These are phyloP conservation scores for Alternaria sp. DNA, from an alignment of 2,329 filamentous ascomycete species.

Conservation along the genomic window DNA sequence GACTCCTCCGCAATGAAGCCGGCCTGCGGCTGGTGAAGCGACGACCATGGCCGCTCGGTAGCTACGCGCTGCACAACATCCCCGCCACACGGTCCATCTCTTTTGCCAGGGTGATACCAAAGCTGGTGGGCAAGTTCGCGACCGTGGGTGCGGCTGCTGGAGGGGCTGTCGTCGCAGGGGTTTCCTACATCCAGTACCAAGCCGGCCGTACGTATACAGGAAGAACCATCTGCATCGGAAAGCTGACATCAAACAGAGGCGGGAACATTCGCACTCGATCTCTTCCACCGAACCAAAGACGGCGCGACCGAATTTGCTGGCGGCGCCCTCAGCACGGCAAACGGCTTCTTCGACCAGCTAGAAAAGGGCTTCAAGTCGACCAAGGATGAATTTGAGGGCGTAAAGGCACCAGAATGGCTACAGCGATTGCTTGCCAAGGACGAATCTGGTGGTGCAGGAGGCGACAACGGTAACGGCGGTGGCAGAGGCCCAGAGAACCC, in stretches of 20 bases:
- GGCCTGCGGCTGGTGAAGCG: constrained; percentile 53
- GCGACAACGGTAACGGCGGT: constrained; percentile 47
- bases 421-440: constrained; percentile 69
- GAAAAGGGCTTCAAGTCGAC: constrained; percentile 83
- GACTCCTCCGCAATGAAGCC: constrained; percentile 49
- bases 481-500: constrained; percentile 57
- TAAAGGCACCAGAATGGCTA: constrained; percentile 78
- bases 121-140: constrained; percentile 87
- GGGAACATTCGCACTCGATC: constrained; percentile 78
- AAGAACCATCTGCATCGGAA: not conserved
- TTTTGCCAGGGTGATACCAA: constrained; percentile 78
- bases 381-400: constrained; percentile 77
- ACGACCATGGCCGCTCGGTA: constrained; percentile 78
- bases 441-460: constrained; percentile 51
- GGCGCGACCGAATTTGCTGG: constrained; percentile 74
- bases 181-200: constrained; percentile 96
- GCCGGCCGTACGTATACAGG: constrained; percentile 73
- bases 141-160: constrained; percentile 92
- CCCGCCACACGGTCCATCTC: constrained; percentile 70
- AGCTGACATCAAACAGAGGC: constrained; percentile 67
- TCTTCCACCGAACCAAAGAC: constrained; percentile 77
- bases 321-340: constrained; percentile 74
- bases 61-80: constrained; percentile 84
- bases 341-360: constrained; percentile 80
- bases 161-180: constrained; percentile 82